Base-by-base conservation (phyloP, 1,284 basidiomycete genomes). In the Boletellus deceptivus region DNA sequence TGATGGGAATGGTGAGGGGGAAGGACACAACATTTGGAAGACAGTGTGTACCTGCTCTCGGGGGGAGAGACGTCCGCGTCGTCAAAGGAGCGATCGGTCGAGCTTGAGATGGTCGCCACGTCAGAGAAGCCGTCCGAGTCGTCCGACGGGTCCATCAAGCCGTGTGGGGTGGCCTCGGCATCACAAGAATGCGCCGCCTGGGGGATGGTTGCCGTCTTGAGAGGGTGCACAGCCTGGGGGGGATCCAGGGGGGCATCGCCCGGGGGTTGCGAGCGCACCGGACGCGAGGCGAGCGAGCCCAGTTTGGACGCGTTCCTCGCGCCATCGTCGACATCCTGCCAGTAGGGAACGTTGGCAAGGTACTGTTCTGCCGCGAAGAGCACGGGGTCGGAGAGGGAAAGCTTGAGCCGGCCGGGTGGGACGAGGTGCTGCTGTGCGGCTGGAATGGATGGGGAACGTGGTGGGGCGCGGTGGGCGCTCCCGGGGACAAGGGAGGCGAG, bases 311-410 rank as follows among this genome's bases (percentile, higher is more conserved):
- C 16, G 35, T 20, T 47, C 33, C 27, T 42, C 29, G 49, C 40
- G 38, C 43, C 33, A 9, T 43, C 35, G 50, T 47, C 27, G 39
- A 20, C 9, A 20, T 24, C 7, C 24, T 39, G 38, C 40, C 40
- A 27, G 24, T 41, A 17, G n/a, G 40, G 40, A 18, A 42, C 37
- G 17, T 18, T 17, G 33, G 49, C 45, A 9, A 63, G 49, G 18
- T 37, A 42, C 22, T 50, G 48, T 31, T 66, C 59, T 41, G 54
- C 52, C 17, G 57, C 57, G 45, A 52, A 52, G 48, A 68, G 49
- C 20, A 64, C 55, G 33, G 61, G 59, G n/a, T 61, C 61, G 14
- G 61, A 53, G n/a, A 65, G 27, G 3, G 61, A 65, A 27, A 61
- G 46, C 6, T 48, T 59, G 10, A 63, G 13, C 34, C 46, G 56